These are phyloP conservation scores for Gloeopeniophorella convolvens DNA, from an alignment of 768 basidiomycete genomes.

Conservation along the genomic window DNA sequence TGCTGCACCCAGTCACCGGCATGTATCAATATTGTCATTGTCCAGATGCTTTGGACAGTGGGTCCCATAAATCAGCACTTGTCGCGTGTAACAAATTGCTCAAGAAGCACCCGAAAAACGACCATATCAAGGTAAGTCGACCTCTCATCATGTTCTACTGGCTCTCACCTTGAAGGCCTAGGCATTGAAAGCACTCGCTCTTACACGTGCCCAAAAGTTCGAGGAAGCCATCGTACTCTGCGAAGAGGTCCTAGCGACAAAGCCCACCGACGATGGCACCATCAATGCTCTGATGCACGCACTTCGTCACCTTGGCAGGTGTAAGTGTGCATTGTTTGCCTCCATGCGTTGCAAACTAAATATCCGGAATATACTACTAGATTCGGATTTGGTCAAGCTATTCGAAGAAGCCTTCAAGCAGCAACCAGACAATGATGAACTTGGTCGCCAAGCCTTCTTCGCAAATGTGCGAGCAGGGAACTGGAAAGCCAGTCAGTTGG, in stretches of 20 bases:
- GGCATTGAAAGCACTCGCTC: constrained; percentile 80
- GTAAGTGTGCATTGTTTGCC: constrained; percentile 29
- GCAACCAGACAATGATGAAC: constrained; percentile 74
- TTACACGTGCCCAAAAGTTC: constrained; percentile 78
- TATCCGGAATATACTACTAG: constrained; percentile 32
- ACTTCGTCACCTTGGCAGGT: constrained; percentile 68
- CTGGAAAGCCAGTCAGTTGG: constrained; percentile 86
- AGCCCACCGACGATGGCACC: constrained; percentile 66
- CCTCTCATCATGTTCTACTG: neutral
- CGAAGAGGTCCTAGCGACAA: constrained; percentile 70
- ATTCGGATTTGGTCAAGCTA: constrained; percentile 76
- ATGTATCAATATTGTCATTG: constrained; percentile 8
- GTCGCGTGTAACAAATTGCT: constrained; percentile 81
- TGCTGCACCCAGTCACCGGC: neutral
- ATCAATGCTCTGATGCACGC: constrained; percentile 82
- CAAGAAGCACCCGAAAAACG: constrained; percentile 75
- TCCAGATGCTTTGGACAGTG: constrained; percentile 78
- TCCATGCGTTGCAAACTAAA: neutral
- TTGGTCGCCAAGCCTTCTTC: constrained; percentile 79
- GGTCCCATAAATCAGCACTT: constrained; percentile 81
- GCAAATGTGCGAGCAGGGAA: constrained; percentile 73
- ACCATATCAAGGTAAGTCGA: constrained; percentile 55
- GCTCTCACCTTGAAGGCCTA: constrained; percentile 27
- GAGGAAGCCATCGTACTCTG: constrained; percentile 75
- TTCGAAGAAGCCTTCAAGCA: constrained; percentile 83